phyloP scores from a whole-genome alignment of 306 rosid genomes.

The Carpinus viminea region DNA sequence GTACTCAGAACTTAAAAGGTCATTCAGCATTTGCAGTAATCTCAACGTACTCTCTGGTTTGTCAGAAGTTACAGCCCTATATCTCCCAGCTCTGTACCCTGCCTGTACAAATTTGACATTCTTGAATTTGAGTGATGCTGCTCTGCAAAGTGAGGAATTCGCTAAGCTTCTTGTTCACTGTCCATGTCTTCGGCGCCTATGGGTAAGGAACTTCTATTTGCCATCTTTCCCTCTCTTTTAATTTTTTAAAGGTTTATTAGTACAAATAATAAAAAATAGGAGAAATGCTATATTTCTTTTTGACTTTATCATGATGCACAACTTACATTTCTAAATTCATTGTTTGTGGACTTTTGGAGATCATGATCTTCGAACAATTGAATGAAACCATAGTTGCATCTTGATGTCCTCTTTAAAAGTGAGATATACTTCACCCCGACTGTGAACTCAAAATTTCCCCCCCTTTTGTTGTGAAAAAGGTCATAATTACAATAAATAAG shows the following conservation, averaged over 20 bases:
- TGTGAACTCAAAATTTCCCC: not conserved
- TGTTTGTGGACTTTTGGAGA: not conserved
- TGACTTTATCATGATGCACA: conserved; percentile 2
- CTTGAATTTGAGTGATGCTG: conserved; percentile 74
- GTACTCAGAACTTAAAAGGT: conserved; percentile 56
- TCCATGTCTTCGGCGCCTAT: conserved; percentile 62
- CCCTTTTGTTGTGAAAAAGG: not conserved
- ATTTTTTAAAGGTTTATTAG: conserved; percentile 8
- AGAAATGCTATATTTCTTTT: not conserved
- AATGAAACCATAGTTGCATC: not conserved
- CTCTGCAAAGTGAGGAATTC: conserved; percentile 56
- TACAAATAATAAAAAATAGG: not conserved
- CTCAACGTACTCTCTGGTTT: conserved; percentile 78
- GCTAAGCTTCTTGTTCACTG: conserved; percentile 67
- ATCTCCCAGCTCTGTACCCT: conserved; percentile 67
- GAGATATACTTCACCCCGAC: not conserved
- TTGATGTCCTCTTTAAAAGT: not conserved
- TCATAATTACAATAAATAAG: too few relatives aligned
- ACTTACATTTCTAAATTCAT: not conserved
- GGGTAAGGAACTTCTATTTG: conserved; percentile 48
- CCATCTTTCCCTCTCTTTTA: conserved; percentile 15
- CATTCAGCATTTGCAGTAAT: conserved; percentile 58
- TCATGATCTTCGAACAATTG: not conserved
- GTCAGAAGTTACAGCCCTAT: conserved; percentile 51
- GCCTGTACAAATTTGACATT: conserved; percentile 64